A percentile compares a stretch with the other conserved stretches of the same genome.
Conservation (phyloP, 495 filamentous ascomycete species). For the Articulospora tetracladia region DNA sequence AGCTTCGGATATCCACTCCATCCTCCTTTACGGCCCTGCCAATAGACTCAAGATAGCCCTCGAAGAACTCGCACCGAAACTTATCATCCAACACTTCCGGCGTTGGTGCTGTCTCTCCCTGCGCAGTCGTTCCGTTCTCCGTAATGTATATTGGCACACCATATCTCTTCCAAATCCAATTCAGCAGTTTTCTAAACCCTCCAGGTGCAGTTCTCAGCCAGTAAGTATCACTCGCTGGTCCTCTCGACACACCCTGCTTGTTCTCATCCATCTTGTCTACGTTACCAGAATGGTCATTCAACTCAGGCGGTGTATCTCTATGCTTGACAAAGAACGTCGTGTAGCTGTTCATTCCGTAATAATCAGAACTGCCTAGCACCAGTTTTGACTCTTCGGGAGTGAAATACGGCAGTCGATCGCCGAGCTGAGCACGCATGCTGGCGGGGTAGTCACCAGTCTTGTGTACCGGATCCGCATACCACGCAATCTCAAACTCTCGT, state of each 20-base stretch:
- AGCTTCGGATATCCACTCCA: slow-evolving; percentile 65
- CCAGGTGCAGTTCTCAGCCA: slow-evolving; percentile 66
- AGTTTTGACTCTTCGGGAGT: slow-evolving; percentile 60
- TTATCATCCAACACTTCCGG: slow-evolving; percentile 65
- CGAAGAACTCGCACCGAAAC: slow-evolving; percentile 69
- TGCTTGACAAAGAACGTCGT: slow-evolving; percentile 75
- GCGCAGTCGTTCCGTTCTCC: slow-evolving; percentile 75
- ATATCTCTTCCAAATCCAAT: slow-evolving; percentile 76
- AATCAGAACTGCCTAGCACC: slow-evolving; percentile 68
- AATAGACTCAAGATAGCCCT: slow-evolving; percentile 66
- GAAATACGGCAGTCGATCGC: slow-evolving; percentile 61
- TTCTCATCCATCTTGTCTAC: slow-evolving; percentile 62
- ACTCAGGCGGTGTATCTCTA: slow-evolving; percentile 49
- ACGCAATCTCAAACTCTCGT: slow-evolving; percentile 57
- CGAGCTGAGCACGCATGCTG: slow-evolving; percentile 68
- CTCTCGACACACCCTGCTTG: slow-evolving; percentile 64
- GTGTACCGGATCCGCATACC: slow-evolving; percentile 69
- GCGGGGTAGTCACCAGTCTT: slow-evolving; percentile 60
- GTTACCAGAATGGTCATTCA: slow-evolving; percentile 65
- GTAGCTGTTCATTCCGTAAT: slow-evolving; percentile 83
- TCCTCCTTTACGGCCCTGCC: slow-evolving; percentile 62
- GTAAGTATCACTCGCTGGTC: slow-evolving; percentile 66
- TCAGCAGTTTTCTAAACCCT: slow-evolving; percentile 71
- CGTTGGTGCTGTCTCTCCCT: slow-evolving; percentile 69
- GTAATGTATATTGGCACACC: slow-evolving; percentile 74